Evolutionary conservation across 805 yeast species (phyloP), one percentile per base, ranked within the genome.

Genomic region (Lachancea thermotolerans): DNA sequence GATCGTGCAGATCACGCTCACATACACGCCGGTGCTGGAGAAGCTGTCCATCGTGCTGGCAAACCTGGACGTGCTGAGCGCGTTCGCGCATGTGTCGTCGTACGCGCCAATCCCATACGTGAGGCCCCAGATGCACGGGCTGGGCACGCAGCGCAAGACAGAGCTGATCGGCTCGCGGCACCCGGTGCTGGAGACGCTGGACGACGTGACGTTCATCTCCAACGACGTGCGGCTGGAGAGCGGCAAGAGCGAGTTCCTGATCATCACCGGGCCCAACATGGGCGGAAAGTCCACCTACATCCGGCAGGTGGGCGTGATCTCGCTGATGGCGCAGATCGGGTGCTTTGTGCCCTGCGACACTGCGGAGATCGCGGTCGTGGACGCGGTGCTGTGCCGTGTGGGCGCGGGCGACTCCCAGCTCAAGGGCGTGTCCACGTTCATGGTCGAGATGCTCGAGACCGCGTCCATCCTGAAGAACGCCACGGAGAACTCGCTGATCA

Each of bases 361-460:
- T 30, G 90, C 96, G 0, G 90, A 87, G 56, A 62, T 93, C 21
- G 80, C 88, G 10, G 71, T 93, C 1, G 88, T 91, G 50, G 99
- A 93, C 66, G 88, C 96, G 1, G 83, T 93, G 4, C 73, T 93
- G 48, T 95, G 98, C 11, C 79, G 99, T 59, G 96, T 93, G n/a
- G 99, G 99, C 10, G 98, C 99, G 2, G 95, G 97, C 10, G 99
- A 93, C 63, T 91, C 97, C 0, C 99, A 93, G 66, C 72, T 93
- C 59, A 90, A 91, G 65, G 99, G 99, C 21, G 87, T 93, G 27
- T 90, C 98, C 0, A 93, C 99, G 0, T 93, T 93, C 57, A 88
- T 88, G 96, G 89, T 95, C 15, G 99, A 93, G 62, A 93, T 93
- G 99, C 72, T 93, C 48, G 99, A 93, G 60, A 93, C 96, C 33